These are phyloP conservation scores for Przewalskia tangutica DNA, from an alignment of 257 asterid species.

Conservation along the genomic window DNA sequence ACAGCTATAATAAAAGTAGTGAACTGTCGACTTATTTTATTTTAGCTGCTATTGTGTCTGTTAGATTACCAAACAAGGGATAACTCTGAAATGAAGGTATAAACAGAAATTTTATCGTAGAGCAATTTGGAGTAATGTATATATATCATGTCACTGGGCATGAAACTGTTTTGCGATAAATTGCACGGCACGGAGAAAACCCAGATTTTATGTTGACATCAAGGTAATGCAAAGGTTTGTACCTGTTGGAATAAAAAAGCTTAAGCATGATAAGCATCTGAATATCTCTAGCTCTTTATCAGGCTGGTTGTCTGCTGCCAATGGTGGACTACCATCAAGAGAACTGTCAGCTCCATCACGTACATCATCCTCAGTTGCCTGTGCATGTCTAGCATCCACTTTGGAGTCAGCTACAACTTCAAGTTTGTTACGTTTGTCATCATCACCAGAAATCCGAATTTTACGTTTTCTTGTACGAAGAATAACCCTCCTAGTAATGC, in stretches of 20 bases:
- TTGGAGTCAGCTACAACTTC: conserved; percentile 13
- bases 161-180: not conserved
- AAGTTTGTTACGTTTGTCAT: conserved; percentile 37
- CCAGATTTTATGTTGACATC: not conserved
- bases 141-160: not conserved
- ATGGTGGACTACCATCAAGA: conserved; percentile 17
- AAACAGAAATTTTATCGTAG: not conserved
- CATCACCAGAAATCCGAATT: conserved; percentile 31
- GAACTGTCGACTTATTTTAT: not conserved
- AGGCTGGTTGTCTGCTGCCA: conserved; percentile 20
- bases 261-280: conserved; percentile 93
- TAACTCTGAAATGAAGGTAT: not conserved
- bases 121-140: not conserved
- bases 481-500: conserved; percentile 79
- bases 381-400: conserved; percentile 8
- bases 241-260: conserved; percentile 77
- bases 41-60: not conserved
- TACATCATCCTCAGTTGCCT: conserved; percentile 17
- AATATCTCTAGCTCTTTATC: conserved; percentile 49
- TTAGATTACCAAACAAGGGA: not conserved
- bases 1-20: not conserved
- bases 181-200: not conserved
- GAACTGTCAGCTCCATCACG: conserved; percentile 13
- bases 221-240: conserved; percentile 1
- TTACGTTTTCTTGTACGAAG: conserved; percentile 73